Evolutionary conservation across 2,329 filamentous ascomycete genomes (phyloP), one percentile per base, ranked within the genome.

Genomic region (Colletotrichum tofieldiae): DNA sequence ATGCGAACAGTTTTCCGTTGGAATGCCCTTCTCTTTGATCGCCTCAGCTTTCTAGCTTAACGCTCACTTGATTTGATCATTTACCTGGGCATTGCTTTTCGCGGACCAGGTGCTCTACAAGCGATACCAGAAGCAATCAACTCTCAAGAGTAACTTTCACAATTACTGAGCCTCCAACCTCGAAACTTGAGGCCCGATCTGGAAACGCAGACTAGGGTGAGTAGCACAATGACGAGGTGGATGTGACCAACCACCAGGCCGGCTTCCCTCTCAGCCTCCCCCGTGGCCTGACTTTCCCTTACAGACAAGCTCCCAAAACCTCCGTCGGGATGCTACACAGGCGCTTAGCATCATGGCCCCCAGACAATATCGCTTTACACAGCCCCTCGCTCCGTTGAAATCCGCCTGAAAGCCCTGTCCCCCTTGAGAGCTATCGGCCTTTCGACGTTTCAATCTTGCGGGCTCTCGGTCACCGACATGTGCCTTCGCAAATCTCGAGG

Each of bases 241-340:
- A 39, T 45, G 43, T 58, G 23, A 35, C 68, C 54, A 29, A 26
- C 51, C 16, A 45, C 20, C 41, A 71, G 58, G 56, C 51, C 56
- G 56, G 49, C 56, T 58, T n/a, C 18, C 16, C 68, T 67, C 65
- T 70, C 54, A 70, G 60, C 70, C 70, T 56, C 65, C 64, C 47
- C 59, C 54, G 54, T 64, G 54, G 51, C 51, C 45, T 49, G 65
- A 69, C 54, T 54, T 60, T 35, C 29, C 37, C 20, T 32, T n/a
- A 16, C 32, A 16, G 14, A 18, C 35, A 68, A 37, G n/a, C 20
- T 45, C 26, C 23, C 20, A 32, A 41, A 41, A 26, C 18, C 18
- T 23, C 16, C 20, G 8, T 45, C 26, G 20, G 7, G 58, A n/a
- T 37, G 47, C 45, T 45, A 52, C 54, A 52, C 12, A 23, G 26